Evolutionary conservation across 2,329 filamentous ascomycete genomes (phyloP).

Genomic region (Fusarium miscanthi): DNA sequence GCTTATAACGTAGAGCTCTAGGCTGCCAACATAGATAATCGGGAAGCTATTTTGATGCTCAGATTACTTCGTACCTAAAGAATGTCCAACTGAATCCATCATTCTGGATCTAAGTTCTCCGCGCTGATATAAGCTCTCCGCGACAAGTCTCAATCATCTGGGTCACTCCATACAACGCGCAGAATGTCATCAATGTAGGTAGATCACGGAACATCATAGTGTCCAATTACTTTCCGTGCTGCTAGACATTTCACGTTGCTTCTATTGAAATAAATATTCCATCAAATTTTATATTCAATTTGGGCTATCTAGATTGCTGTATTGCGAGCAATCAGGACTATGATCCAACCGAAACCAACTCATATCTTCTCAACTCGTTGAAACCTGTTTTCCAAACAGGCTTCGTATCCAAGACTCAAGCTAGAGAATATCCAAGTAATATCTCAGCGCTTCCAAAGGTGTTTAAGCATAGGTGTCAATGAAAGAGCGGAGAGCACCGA

Average conservation of each 20-base stretch:
- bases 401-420: neutral
- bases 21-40: rapidly evolving
- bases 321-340: neutral
- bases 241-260: rapidly evolving
- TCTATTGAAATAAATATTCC: rapidly evolving
- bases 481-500: slow-evolving; percentile 43
- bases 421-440: neutral
- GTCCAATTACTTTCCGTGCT: rapidly evolving
- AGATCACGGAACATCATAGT: neutral
- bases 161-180: rapidly evolving
- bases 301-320: neutral
- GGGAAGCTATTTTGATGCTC: rapidly evolving
- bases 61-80: no score
- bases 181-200: rapidly evolving
- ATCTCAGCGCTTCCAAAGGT: neutral
- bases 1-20: rapidly evolving
- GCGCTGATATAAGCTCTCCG: no score
- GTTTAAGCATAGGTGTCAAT: slow-evolving; percentile 40
- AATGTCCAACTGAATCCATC: no score
- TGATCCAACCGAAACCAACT: neutral
- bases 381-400: neutral
- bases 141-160: no score
- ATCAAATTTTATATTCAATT: neutral
- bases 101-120: no score
- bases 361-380: neutral